Conservation (phyloP, 2,329 filamentous ascomycete genomes). For the Fusarium sp. region DNA sequence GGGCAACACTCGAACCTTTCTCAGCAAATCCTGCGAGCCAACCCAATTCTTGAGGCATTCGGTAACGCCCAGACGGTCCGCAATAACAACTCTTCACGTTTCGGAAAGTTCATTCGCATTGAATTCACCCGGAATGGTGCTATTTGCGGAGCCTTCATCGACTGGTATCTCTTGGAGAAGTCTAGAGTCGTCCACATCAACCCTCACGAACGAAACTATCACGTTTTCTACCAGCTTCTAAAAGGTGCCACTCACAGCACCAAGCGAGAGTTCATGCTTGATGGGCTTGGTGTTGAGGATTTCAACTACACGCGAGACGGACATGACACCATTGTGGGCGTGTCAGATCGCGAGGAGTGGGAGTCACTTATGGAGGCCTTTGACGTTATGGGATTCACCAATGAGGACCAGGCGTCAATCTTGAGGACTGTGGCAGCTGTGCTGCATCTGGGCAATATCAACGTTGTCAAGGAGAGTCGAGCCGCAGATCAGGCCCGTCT, state of each 20-base stretch:
- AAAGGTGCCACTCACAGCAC: constrained; percentile 81
- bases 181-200: constrained; percentile 95
- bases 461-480: constrained; percentile 89
- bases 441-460: constrained; percentile 92
- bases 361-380: constrained; percentile 91
- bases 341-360: constrained; percentile 94
- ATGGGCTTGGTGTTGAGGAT: constrained; percentile 80
- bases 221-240: constrained; percentile 96
- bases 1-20: constrained; percentile 83
- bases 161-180: constrained; percentile 98
- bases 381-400: constrained; percentile 90
- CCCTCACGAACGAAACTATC: constrained; percentile 91
- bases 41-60: constrained; percentile 97
- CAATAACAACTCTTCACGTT: constrained; percentile 98
- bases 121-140: constrained; percentile 90
- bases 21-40: constrained; percentile 94
- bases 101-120: constrained; percentile 98
- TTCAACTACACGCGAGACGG: constrained; percentile 93
- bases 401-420: constrained; percentile 85
- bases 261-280: constrained; percentile 81
- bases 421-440: constrained; percentile 90
- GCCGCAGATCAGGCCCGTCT: constrained; percentile 91
- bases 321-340: constrained; percentile 89
- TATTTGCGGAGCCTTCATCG: constrained; percentile 95
- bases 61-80: constrained; percentile 98